Conservation (phyloP, 306 rosid genomes). For the Albizia julibrissin region DNA sequence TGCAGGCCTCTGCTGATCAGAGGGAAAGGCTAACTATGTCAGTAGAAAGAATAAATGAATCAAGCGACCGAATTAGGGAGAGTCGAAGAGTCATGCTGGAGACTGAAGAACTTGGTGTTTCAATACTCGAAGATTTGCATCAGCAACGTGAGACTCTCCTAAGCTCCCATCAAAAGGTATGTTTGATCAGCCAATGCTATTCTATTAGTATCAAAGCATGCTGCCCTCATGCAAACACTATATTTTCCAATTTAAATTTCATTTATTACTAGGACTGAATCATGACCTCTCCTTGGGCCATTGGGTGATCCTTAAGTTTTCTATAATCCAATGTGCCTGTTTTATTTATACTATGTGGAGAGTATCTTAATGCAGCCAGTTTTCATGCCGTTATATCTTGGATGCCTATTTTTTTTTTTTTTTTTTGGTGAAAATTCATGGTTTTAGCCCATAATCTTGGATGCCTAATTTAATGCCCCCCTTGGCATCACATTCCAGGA, state of each 20-base stretch:
- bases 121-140: conserved; percentile 85
- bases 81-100: conserved; percentile 81
- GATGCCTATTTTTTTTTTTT: background rate
- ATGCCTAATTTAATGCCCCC: background rate
- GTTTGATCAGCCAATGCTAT: conserved; percentile 21
- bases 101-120: conserved; percentile 83
- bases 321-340: background rate
- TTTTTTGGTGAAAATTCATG: too few relatives aligned
- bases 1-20: conserved; percentile 78
- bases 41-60: conserved; percentile 70
- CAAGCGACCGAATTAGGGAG: conserved; percentile 68
- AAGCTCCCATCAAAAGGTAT: conserved; percentile 73
- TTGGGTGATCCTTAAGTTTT: background rate
- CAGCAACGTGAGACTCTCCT: conserved; percentile 89
- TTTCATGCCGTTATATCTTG: background rate
- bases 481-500: background rate
- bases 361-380: background rate
- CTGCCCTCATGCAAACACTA: conserved; percentile 5
- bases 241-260: background rate
- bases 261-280: conserved; percentile 8
- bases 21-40: conserved; percentile 80
- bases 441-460: background rate
- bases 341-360: background rate
- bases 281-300: background rate
- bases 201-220: background rate